These are phyloP conservation scores for Dryadomyces sulphureus DNA, from an alignment of 2,329 filamentous ascomycete species.

Conservation along the genomic window DNA sequence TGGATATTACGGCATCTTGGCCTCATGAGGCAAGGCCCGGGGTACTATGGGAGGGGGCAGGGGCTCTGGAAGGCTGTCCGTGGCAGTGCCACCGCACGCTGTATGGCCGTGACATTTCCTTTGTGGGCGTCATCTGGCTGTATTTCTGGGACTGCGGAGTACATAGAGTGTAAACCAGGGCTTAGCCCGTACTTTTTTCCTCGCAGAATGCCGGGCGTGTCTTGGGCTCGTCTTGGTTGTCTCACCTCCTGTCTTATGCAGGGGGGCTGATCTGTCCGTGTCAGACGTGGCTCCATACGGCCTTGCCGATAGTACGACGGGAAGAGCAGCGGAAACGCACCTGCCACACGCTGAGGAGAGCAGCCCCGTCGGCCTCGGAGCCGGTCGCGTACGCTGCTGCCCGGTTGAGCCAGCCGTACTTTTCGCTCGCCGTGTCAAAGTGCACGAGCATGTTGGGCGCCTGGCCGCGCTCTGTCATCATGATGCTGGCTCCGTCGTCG, in stretches of 20 bases:
- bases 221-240: not conserved
- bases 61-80: too few relatives aligned
- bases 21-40: too few relatives aligned
- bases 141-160: too few relatives aligned
- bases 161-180: not conserved
- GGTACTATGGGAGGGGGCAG: too few relatives aligned
- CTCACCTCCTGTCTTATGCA: not conserved
- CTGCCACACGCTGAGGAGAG: conserved; percentile 10
- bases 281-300: not conserved
- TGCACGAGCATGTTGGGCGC: conserved; percentile 20
- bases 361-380: conserved; percentile 1
- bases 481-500: conserved; percentile 21
- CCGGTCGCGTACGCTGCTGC: conserved; percentile 15
- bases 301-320: too few relatives aligned
- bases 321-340: conserved; percentile 3
- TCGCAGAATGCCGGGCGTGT: too few relatives aligned
- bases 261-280: not conserved
- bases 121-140: not conserved
- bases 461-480: conserved; percentile 21
- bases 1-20: too few relatives aligned
- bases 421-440: conserved; percentile 20
- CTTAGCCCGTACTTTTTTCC: not conserved
- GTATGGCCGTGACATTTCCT: too few relatives aligned
- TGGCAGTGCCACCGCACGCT: too few relatives aligned
- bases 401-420: conserved; percentile 23